These are phyloP conservation scores for Microbotryum saponariae DNA, from an alignment of 1,284 basidiomycete species.

Conservation along the genomic window DNA sequence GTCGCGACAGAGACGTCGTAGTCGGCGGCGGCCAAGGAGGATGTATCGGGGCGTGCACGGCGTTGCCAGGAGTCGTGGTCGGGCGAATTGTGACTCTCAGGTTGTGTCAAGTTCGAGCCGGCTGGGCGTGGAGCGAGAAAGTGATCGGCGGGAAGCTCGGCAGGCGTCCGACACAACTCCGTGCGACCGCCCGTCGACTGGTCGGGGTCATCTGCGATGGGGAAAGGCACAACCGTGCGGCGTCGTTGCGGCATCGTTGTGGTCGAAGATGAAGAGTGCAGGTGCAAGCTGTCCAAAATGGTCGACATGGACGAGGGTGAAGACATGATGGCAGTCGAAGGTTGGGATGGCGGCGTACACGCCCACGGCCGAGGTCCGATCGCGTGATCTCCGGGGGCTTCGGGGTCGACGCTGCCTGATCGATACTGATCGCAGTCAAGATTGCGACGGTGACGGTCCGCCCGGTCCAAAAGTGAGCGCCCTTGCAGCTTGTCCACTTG, in stretches of 20 bases:
- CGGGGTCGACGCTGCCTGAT: too few species aligned
- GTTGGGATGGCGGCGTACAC: too few species aligned
- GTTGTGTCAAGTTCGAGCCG: background rate
- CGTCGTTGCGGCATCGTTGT: background rate
- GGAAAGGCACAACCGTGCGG: constrained; percentile 11
- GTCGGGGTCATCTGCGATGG: constrained; percentile 7
- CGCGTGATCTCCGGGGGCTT: too few species aligned
- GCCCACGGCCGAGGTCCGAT: too few species aligned
- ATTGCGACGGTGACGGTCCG: too few species aligned
- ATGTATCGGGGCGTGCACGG: constrained; percentile 52
- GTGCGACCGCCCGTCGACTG: background rate
- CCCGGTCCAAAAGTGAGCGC: too few species aligned
- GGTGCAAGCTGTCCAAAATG: too few species aligned
- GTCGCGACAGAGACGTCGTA: constrained; percentile 88
- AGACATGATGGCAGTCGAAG: too few species aligned
- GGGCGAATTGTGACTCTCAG: background rate
- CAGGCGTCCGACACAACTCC: background rate
- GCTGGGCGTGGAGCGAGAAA: constrained; percentile 26
- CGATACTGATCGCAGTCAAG: too few species aligned
- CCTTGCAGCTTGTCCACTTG: too few species aligned
- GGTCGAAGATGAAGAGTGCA: too few species aligned
- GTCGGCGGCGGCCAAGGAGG: constrained; percentile 82
- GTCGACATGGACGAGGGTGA: too few species aligned
- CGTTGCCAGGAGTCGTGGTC: constrained; percentile 10
- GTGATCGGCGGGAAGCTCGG: constrained; percentile 19